A percentile compares a stretch with the other conserved stretches of the same genome.
Evolutionary conservation across 768 basidiomycete species (phyloP).

Genomic region (Psilocybe sp.): DNA sequence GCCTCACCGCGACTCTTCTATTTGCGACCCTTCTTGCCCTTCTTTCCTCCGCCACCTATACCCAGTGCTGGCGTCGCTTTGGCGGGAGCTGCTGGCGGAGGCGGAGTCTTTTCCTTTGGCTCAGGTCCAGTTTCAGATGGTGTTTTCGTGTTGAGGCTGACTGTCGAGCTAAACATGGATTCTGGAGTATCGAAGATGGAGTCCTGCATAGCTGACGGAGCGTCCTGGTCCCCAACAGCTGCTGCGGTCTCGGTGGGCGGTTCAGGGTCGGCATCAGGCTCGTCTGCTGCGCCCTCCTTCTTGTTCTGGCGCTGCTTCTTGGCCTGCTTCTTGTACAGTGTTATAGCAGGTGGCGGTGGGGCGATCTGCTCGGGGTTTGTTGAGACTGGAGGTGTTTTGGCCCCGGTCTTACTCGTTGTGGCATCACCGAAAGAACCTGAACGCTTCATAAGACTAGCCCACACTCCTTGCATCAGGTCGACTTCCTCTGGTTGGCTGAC

Average conservation of each 20-base stretch:
- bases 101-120: too few relatives aligned
- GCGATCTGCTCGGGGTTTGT: slow-evolving; percentile 7
- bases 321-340: slow-evolving; percentile 22
- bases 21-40: too few relatives aligned
- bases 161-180: background rate
- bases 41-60: too few relatives aligned
- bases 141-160: background rate
- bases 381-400: background rate
- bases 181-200: background rate
- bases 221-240: slow-evolving; percentile 7
- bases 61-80: too few relatives aligned
- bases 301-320: slow-evolving; percentile 32
- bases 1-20: too few relatives aligned
- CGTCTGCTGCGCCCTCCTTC: slow-evolving; percentile 1
- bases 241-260: slow-evolving; percentile 12
- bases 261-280: slow-evolving; percentile 5
- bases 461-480: background rate
- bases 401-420: slow-evolving; percentile 3
- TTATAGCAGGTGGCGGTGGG: slow-evolving; percentile 5
- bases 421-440: background rate
- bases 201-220: slow-evolving; percentile 5
- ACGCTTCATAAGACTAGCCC: background rate
- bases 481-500: slow-evolving; percentile 1
- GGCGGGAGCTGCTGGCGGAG: too few relatives aligned
- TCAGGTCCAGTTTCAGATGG: too few relatives aligned